phyloP scores from a whole-genome alignment of 148 eudicot genomes.

The Limonium bicolor region DNA sequence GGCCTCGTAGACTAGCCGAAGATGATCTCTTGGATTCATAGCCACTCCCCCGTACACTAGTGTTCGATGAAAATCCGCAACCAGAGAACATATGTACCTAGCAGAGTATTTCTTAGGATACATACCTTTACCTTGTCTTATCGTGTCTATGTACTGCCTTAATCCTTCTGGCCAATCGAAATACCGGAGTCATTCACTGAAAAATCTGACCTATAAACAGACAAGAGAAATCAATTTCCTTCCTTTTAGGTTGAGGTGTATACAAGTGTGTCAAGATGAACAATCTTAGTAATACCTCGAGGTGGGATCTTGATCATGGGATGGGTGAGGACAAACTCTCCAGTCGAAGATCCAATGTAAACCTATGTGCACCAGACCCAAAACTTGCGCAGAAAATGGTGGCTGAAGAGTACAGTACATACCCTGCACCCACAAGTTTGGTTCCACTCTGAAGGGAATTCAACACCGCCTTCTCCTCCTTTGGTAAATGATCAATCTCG shows the following conservation, averaged over 20 bases:
- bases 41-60: constrained; percentile 86
- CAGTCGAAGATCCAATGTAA: constrained; percentile 77
- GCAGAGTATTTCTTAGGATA: constrained; percentile 89
- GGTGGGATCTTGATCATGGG: constrained; percentile 71
- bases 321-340: constrained; percentile 80
- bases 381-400: constrained; percentile 78
- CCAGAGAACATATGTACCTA: constrained; percentile 86
- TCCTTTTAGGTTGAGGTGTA: no score
- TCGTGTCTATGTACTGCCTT: constrained; percentile 68
- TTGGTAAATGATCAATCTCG: constrained; percentile 60
- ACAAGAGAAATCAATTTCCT: no score
- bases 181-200: constrained; percentile 99
- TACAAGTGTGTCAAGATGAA: not conserved
- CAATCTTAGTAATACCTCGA: constrained; percentile 77
- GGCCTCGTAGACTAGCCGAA: constrained; percentile 90
- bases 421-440: constrained; percentile 73
- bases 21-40: constrained; percentile 97
- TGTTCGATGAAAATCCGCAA: constrained; percentile 96
- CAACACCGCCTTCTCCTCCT: constrained; percentile 56
- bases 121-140: constrained; percentile 90
- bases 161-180: constrained; percentile 98
- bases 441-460: constrained; percentile 87
- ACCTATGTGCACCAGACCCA: constrained; percentile 75
- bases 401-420: constrained; percentile 97
- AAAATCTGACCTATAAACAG: constrained; percentile 97